These are phyloP conservation scores for Trypanosoma brucei DNA, from an alignment of 208 protist species.

Conservation along the genomic window DNA sequence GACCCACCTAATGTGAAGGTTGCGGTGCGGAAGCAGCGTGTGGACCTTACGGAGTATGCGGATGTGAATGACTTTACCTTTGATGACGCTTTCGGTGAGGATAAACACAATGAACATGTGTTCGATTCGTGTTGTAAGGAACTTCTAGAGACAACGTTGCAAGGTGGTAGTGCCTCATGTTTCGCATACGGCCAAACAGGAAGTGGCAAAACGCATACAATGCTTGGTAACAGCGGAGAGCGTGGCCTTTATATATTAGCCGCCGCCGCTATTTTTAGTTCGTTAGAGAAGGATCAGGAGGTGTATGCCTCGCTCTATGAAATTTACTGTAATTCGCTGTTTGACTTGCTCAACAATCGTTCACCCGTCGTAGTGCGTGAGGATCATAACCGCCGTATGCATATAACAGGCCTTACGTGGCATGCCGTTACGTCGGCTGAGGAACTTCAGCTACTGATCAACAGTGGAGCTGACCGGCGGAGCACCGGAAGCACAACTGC, in stretches of 20 bases:
- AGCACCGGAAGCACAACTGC: slow-evolving; percentile 84
- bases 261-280: slow-evolving; percentile 86
- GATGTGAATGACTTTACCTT: slow-evolving; percentile 93
- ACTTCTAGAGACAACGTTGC: slow-evolving; percentile 84
- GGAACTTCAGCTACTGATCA: slow-evolving; percentile 72
- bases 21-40: slow-evolving; percentile 70
- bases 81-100: slow-evolving; percentile 88
- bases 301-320: slow-evolving; percentile 90
- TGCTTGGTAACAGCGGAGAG: slow-evolving; percentile 47
- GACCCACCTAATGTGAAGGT: slow-evolving; percentile 43
- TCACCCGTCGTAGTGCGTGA: slow-evolving; percentile 86
- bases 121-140: slow-evolving; percentile 74
- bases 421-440: slow-evolving; percentile 36
- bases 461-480: slow-evolving; percentile 72
- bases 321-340: slow-evolving; percentile 95
- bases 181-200: slow-evolving; percentile 93
- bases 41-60: slow-evolving; percentile 94
- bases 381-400: slow-evolving; percentile 84
- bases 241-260: slow-evolving; percentile 90
- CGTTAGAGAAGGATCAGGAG: slow-evolving; percentile 31
- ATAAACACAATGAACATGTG: slow-evolving; percentile 71
- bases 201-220: slow-evolving; percentile 74
- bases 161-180: slow-evolving; percentile 92
- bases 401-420: slow-evolving; percentile 90
- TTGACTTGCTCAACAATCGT: slow-evolving; percentile 91